Base-by-base conservation (phyloP, 2,329 filamentous ascomycete species). In the Aspergillus ochraceus region DNA sequence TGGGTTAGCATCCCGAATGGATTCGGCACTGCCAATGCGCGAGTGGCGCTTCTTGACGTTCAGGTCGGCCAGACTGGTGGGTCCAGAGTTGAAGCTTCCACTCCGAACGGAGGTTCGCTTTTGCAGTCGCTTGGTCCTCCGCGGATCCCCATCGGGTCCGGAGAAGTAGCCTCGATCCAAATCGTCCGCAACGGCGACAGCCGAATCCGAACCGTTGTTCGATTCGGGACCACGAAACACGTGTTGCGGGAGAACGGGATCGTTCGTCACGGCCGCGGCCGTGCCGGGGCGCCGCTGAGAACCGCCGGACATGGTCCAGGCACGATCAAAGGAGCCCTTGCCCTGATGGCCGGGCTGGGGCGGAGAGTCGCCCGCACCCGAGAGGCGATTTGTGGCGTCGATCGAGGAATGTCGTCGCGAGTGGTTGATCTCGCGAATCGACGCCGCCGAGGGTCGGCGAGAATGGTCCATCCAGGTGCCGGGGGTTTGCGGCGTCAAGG, bases 91-190 rank as follows among this genome's bases (percentile, higher is more conserved):
- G 42, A 79, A 61, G 51, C 74, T 76, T 36, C 71, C 71, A 49
- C 67, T 47, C 45, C 45, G 65, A 5, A 64, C 76, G 62, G 76
- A 77, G 47, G 74, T 73, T 39, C 90, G 88, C 78, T 95, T 96
- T 75, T 91, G 91, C 64, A 97, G 80, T 71, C 92, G 96, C 50
- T 90, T 86, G 54, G 73, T 77, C 68, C 86, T 87, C 59, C 89
- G 86, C 49, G 85, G 85, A 64, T 97, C 92, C 11, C 88, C 81
- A 70, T 98, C 94, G 17, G 90, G 90, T 3, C 93, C 92, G 8
- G 94, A 97, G 71, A 97, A 97, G 75, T 98, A 98, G 24, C 93
- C 94, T 39, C 92, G 86, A 69, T 98, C 95, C 17, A 91, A 75
- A 61, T 96, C 90, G 58, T 77, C 66, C 55, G 75, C 67, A 12